A percentile compares a stretch with the other conserved stretches of the same genome.
These are phyloP conservation scores for Apiospora sp. DNA, from an alignment of 2,329 filamentous ascomycete species.

Conservation along the genomic window DNA sequence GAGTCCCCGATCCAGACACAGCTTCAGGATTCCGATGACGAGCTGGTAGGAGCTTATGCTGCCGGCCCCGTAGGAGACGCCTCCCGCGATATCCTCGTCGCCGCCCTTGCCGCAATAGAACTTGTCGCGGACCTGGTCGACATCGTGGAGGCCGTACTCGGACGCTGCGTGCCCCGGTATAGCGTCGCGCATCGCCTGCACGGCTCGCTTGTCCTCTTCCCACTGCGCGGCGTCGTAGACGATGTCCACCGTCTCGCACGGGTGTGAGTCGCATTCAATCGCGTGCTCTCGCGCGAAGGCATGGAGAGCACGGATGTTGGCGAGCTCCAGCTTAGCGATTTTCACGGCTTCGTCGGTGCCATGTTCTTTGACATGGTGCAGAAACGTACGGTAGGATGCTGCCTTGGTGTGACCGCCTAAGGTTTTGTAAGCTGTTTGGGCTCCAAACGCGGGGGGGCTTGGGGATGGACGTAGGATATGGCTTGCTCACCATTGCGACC, in stretches of 20 bases:
- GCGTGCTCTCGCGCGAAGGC: slow-evolving; percentile 45
- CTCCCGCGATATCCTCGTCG: slow-evolving; percentile 42
- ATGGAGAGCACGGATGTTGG: slow-evolving; percentile 42
- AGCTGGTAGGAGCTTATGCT: slow-evolving; percentile 33
- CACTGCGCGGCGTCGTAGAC: slow-evolving; percentile 55
- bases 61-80: slow-evolving; percentile 36
- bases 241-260: slow-evolving; percentile 62
- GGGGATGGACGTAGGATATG: slow-evolving; percentile 34
- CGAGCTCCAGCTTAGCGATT: slow-evolving; percentile 40
- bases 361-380: slow-evolving; percentile 28
- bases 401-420: slow-evolving; percentile 28
- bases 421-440: slow-evolving; percentile 34
- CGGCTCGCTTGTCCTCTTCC: not conserved
- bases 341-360: slow-evolving; percentile 42
- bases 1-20: slow-evolving; percentile 25
- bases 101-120: slow-evolving; percentile 44
- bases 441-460: slow-evolving; percentile 42
- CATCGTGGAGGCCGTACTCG: slow-evolving; percentile 40
- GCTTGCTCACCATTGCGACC: slow-evolving; percentile 36
- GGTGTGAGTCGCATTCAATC: slow-evolving; percentile 53
- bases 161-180: slow-evolving; percentile 38
- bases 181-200: slow-evolving; percentile 36
- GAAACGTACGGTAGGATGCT: slow-evolving; percentile 18
- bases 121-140: slow-evolving; percentile 40
- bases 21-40: slow-evolving; percentile 28